Evolutionary conservation across 2,329 filamentous ascomycete species (phyloP), one percentile per base, ranked within the genome.

Genomic region (Colletotrichum plurivorum): DNA sequence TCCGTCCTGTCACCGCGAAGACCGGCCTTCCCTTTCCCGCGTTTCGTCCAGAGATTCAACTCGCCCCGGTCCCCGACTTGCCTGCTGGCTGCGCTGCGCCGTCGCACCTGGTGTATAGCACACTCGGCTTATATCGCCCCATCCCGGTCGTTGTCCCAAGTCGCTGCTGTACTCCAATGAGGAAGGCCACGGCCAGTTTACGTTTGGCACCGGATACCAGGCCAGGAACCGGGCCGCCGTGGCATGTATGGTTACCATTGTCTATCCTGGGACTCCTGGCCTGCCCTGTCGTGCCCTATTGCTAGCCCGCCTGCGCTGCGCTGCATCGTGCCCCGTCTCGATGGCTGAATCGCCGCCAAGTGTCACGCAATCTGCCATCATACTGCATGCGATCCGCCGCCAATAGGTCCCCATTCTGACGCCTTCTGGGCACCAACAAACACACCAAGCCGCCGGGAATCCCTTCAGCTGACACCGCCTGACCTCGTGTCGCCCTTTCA

Each of bases 11-110:
- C 31, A 36, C 31, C 22, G 22, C 22, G 49, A 58, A 20, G 41
- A 57, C 55, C 62, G 66, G 62, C 66, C 66, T 56, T 41, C 8
- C 62, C 25, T 36, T 60, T 69, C 51, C 66, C 66, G 66, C 62
- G 66, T 69, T 69, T 69, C 66, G 66, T 69, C 66, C 62, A 66
- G 55, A 59, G 25, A 49, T 48, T 52, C 49, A 54, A 53, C 36
- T 60, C 56, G n/a, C 55, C 39, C 48, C 18, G 16, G n/a, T n/a
- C 5, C 15, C 5, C 27, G 15, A 41, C 46, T 46, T 46, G 41
- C 39, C 36, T 8, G 7, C 27, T 46, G 13, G 43, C 15, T 16
- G 43, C 43, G 43, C 43, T 46, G 18, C 43, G 16, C 48, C 25
- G 36, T 18, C 31, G 45, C 64, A 31, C 27, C 27, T 31, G 27